Percentiles rank a stretch among this genome's conserved stretches.
Evolutionary conservation across 352 stramenopile species (phyloP).

Genomic region (Blastocystis sp.): DNA sequence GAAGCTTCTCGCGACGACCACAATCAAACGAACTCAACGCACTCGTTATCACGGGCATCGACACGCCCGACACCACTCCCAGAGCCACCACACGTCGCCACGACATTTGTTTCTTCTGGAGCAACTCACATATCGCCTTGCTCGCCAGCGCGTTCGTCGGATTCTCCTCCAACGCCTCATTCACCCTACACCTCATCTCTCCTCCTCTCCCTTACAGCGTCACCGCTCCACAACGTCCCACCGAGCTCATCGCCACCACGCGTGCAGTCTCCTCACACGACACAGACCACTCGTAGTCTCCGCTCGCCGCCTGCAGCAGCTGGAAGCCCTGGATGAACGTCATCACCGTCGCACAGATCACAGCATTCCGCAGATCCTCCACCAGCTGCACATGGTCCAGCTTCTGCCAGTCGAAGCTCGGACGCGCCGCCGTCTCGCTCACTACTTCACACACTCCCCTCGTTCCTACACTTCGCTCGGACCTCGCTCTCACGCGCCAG

Average conservation of each 20-base stretch:
- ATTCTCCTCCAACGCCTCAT: neutral
- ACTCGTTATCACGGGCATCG: constrained; percentile 74
- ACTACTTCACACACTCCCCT: neutral
- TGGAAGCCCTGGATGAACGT: neutral
- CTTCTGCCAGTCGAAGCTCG: constrained; percentile 46
- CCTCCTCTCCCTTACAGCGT: neutral
- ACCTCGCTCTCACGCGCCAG: neutral
- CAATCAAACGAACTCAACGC: constrained; percentile 93
- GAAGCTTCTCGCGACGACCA: constrained; percentile 82
- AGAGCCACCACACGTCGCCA: constrained; percentile 90
- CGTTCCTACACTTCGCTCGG: neutral
- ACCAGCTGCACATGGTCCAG: constrained; percentile 86
- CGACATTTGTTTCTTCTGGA: constrained; percentile 76
- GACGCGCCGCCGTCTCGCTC: neutral
- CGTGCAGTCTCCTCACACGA: constrained; percentile 85
- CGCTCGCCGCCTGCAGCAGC: constrained; percentile 79
- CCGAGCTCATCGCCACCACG: neutral
- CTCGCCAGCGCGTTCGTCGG: neutral
- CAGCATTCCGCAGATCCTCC: constrained; percentile 67
- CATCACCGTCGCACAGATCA: neutral
- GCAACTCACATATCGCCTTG: neutral
- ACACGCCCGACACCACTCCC: constrained; percentile 81
- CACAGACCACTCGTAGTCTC: constrained; percentile 87
- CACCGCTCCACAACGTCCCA: neutral
- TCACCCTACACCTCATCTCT: neutral